Evolutionary conservation across 1,284 basidiomycete genomes (phyloP), one percentile per base, ranked within the genome.

Genomic region (Boletellus sp.): DNA sequence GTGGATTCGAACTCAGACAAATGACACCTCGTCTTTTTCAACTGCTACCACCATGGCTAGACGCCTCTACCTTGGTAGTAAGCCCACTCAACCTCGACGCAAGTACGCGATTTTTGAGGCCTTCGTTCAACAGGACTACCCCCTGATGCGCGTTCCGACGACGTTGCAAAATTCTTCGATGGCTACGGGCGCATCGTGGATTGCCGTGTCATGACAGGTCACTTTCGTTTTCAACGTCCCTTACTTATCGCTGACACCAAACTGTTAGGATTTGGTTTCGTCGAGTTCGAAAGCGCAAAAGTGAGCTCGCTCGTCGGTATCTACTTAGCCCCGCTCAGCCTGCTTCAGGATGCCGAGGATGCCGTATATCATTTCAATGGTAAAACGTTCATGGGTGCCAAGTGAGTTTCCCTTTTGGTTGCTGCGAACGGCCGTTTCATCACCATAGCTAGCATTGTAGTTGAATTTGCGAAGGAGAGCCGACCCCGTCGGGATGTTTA

Each of bases 201-300:
- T 72, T 87, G 92, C 71, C 86, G 92, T 61, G 87, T 97, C 69
- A 95, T 97, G 92, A 92, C 90, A 50, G 91, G 89, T 89, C 63
- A 54, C 76, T 78, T 54, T 55, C 19, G 13, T 12, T 48, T 39
- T 55, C 8, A 30, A 21, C 30, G 8, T 30, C 19, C 15, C 12
- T 26, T 11, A 36, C 41, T 40, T 19, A 4, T 15, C 7, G 26
- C 49, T 58, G 21, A 69, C 24, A 40, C 6, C 40, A 51, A 49
- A 50, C 37, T 47, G 10, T 50, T 33, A 67, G 90, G 91, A 39
- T 97, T 96, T 64, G 94, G 93, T 46, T 97, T 97, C 66, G 84
- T 97, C 62, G 94, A 97, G 72, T 97, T 94, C 63, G 93, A 94
- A 69, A 89, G 75, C 62, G 73, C 84, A 30, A 85, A 88, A 73